Base-by-base conservation (phyloP, 345 rosid genomes). In the Raphanus raphanistrum region DNA sequence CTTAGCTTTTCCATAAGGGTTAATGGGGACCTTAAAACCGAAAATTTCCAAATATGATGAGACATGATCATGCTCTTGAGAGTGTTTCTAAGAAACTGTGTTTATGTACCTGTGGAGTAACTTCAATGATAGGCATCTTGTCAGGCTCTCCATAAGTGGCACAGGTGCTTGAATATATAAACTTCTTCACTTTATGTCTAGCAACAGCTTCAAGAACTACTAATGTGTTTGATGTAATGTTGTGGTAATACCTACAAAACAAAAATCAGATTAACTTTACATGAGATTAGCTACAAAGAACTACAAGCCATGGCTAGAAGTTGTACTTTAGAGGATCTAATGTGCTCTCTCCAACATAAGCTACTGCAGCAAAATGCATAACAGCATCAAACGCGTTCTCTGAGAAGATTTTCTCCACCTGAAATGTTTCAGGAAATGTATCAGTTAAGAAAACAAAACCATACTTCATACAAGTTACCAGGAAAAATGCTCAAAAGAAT, bases 61-160 rank as follows among this genome's bases (percentile, higher is more conserved):
- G 59, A 52, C 59, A 16, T 16, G 59, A 16, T 52, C 59, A 52
- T 52, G 26, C 59, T 0, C 25, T 2, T 16, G 59, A 52, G 59
- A n/a, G 57, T 2, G 21, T 50, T 50, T 50, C 8, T 50, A 33
- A 33, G 17, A 6, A 45, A 45, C 54, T n/a, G 59, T 52, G n/a
- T 12, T 50, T 7, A 8, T 16, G 10, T 52, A 76, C 86, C 87
- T 84, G 82, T 2, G 82, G 79, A 63, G 90, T 89, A 65, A 65
- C 82, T 76, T 89, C 92, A 15, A 89, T 84, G 41, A 89, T 87
- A 8, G 92, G 92, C 89, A 89, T 89, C 78, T 71, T 80, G 0
- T 73, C 83, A 76, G 92, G 92, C 78, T 89, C 92, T 16, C 92
- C 92, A 74, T 89, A 89, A 2, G 92, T 88, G 55, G 92, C 92